Evolutionary conservation across 2,329 filamentous ascomycete species (phyloP), one percentile per base, ranked within the genome.

Genomic region (Trichoderma sp.): DNA sequence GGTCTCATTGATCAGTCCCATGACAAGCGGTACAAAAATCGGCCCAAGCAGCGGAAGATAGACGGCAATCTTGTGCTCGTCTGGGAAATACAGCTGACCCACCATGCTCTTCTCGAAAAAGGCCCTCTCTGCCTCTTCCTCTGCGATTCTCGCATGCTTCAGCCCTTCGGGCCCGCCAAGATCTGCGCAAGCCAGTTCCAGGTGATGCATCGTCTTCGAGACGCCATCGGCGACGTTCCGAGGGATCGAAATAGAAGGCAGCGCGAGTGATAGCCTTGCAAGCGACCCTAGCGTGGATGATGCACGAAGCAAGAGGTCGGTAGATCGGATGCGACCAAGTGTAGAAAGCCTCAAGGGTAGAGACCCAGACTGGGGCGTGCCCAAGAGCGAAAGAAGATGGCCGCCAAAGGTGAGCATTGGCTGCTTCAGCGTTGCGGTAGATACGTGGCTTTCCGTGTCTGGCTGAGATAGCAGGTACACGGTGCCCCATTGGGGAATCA

Each of bases 71-170:
- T 98, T 99, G 79, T 99, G 96, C 81, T 99, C 96, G 76, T 99
- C 96, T 0, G 96, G 96, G 79, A 99, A 99, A 79, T 98, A 99
- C 2, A 98, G 90, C 81, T 98, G 96, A 0, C 94, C 96, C 14
- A 99, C 96, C 96, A 99, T 99, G 76, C 92, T 97, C 81, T 97
- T 97, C 80, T 99, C 96, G 74, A 99, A 99, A 80, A 99, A 99
- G 0, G 95, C 95, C 70, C 91, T 89, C 78, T 99, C 96, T 0
- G 94, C 95, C 77, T 96, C 93, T 3, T 88, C 87, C 79, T 97
- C 94, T 6, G 96, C 96, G 58, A 93, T 88, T 11, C 92, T 88
- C 0, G 95, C 95, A 77, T 95, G 90, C 71, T 90, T 87, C 49
- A 99, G 82, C 0, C 94, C 94, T 32, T 89, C 86, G 0, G 82